Evolutionary conservation across 192 early-diverging fungal species (phyloP).

Genomic region (Umbelopsis sp.): DNA sequence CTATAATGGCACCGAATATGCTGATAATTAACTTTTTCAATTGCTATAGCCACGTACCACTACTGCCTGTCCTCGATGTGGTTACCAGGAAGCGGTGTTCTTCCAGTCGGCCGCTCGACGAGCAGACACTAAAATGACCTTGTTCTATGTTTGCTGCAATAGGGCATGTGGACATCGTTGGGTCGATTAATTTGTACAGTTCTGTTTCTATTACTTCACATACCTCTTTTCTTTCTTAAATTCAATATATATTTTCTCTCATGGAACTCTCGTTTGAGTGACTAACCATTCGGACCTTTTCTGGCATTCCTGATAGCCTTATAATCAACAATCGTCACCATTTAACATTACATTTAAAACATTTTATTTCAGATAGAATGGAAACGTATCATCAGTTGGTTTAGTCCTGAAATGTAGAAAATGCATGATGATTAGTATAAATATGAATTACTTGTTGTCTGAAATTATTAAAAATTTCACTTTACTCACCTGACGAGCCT

Average conservation of each 20-base stretch:
- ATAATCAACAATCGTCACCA: background rate
- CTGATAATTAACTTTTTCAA: background rate
- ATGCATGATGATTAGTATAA: background rate
- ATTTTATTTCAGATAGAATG: constrained; percentile 7
- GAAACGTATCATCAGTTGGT: background rate
- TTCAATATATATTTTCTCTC: background rate
- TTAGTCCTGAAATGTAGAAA: background rate
- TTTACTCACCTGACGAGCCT: constrained; percentile 60
- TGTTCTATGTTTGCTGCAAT: constrained; percentile 81
- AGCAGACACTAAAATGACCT: constrained; percentile 74
- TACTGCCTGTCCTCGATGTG: constrained; percentile 63
- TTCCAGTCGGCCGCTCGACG: constrained; percentile 76
- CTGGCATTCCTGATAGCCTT: no score
- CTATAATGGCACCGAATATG: background rate
- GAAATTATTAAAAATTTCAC: background rate
- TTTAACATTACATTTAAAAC: background rate
- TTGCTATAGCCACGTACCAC: constrained; percentile 59
- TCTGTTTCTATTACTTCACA: background rate
- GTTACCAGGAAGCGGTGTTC: constrained; percentile 64
- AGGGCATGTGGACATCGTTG: constrained; percentile 71
- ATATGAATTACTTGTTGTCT: background rate
- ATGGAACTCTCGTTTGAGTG: no score
- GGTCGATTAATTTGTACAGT: constrained; percentile 40
- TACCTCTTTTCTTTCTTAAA: background rate
- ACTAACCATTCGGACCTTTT: no score